Percentiles rank a stretch among this genome's conserved stretches.
Evolutionary conservation across 2,329 filamentous ascomycete genomes (phyloP).

Genomic region (Coleophoma cylindrospora): DNA sequence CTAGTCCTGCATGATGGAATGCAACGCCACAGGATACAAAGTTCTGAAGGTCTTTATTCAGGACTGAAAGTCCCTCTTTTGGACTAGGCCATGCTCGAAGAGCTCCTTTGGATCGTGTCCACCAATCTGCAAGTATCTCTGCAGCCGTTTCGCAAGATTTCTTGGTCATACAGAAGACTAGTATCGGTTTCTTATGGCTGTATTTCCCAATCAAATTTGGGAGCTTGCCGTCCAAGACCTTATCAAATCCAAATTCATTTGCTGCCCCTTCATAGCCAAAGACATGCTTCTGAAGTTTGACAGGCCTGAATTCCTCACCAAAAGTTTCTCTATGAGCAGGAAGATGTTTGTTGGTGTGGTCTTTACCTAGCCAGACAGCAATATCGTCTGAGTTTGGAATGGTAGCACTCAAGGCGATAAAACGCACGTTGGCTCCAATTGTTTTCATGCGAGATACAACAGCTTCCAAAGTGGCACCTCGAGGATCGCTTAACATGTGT

Average conservation of each 20-base stretch:
- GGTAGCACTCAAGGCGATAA: conserved; percentile 77
- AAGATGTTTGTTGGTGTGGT: conserved; percentile 49
- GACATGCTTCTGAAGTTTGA: conserved; percentile 71
- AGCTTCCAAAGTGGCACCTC: conserved; percentile 76
- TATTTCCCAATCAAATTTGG: conserved; percentile 62
- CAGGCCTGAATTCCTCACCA: conserved; percentile 75
- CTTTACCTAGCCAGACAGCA: conserved; percentile 71
- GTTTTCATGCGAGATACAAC: conserved; percentile 87
- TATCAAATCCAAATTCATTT: conserved; percentile 78
- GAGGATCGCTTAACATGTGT: conserved; percentile 75
- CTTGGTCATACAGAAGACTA: conserved; percentile 79
- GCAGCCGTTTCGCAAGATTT: conserved; percentile 67
- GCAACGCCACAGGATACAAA: conserved; percentile 55
- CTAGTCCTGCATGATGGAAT: conserved; percentile 78
- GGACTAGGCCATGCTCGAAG: conserved; percentile 62
- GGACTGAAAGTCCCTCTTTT: conserved; percentile 40
- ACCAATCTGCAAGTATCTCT: conserved; percentile 60
- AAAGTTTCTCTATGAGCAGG: conserved; percentile 67
- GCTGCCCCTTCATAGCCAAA: conserved; percentile 52
- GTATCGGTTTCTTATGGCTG: conserved; percentile 67
- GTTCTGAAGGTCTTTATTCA: conserved; percentile 54
- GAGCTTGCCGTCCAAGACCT: conserved; percentile 59
- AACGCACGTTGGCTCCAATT: conserved; percentile 68
- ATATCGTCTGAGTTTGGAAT: conserved; percentile 80
- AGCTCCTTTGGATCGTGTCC: conserved; percentile 43